A percentile compares a stretch with the other conserved stretches of the same genome.
Evolutionary conservation across 148 eudicot genomes (phyloP).

Genomic region (Rhododendron williamsianum): DNA sequence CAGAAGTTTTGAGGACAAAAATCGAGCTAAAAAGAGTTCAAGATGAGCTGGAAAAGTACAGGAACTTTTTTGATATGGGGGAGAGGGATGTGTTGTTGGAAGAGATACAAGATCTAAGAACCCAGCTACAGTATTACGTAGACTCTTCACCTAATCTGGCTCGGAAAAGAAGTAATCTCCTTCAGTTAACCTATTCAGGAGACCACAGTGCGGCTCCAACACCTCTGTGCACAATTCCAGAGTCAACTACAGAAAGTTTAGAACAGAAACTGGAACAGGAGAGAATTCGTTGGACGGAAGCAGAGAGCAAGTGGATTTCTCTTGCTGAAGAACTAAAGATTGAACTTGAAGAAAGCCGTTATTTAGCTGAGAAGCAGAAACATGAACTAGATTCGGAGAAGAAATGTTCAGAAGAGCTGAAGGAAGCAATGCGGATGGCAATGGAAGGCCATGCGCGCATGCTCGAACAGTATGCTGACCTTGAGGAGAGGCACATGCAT

Average conservation of each 20-base stretch:
- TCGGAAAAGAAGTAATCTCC: conserved; percentile 35
- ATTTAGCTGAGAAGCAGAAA: conserved; percentile 44
- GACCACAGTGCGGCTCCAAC: conserved; percentile 36
- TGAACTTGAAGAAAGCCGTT: conserved; percentile 66
- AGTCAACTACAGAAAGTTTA: conserved; percentile 42
- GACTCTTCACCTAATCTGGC: conserved; percentile 47
- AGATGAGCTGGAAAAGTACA: conserved; percentile 70
- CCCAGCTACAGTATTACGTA: conserved; percentile 67
- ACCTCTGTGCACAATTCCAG: conserved; percentile 39
- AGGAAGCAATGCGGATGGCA: conserved; percentile 90
- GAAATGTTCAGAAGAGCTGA: conserved; percentile 80
- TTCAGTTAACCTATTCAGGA: conserved; percentile 53
- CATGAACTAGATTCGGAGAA: conserved; percentile 71
- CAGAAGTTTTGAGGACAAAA: conserved; percentile 69
- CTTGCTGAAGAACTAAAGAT: conserved; percentile 70
- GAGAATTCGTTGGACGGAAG: conserved; percentile 60
- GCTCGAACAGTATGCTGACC: conserved; percentile 95
- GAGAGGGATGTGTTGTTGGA: conserved; percentile 88
- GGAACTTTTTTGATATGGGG: conserved; percentile 83
- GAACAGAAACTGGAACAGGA: conserved; percentile 59
- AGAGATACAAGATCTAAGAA: conserved; percentile 83
- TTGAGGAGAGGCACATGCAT: conserved; percentile 84
- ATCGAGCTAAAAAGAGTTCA: conserved; percentile 69
- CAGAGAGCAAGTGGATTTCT: conserved; percentile 89
- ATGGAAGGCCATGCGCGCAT: conserved; percentile 97